Evolutionary conservation across 176 grass and related monocot genomes (phyloP), one percentile per base, ranked within the genome.

Genomic region (Avena atlantica): DNA sequence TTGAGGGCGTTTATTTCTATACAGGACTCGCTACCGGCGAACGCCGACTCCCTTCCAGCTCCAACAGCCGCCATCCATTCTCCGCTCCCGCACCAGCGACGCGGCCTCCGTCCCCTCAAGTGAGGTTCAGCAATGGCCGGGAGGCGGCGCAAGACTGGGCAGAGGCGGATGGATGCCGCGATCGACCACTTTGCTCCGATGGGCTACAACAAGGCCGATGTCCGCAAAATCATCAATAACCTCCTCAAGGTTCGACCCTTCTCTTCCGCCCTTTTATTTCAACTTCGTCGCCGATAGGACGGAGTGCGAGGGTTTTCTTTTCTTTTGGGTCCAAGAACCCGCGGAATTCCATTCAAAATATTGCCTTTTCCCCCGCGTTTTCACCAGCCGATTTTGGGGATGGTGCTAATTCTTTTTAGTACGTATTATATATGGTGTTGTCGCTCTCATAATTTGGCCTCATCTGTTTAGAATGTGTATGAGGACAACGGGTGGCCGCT

Each of bases 231-330:
- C 27, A 3, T 82, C 80, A 82, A 82, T 3, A 12, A 9, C 2
- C 79, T 82, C 45, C 24, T 81, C 69, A 20, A 81, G 79, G 79
- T 81, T 16, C 12, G 10, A 9, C 37, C 12, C 69, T 12, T 6
- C 19, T 21, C 40, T 12, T 13, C 23, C 62, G 1, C 75, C 31
- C 2, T 7, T 79, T 5, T 4, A n/a, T 10, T 9, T 13, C 12
- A 6, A 11, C 62, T 65, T 12, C 62, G 11, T 60, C 58, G 19
- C 58, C 20, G 20, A 21, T 9, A 60, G 58, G 20, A 21, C 2
- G 58, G 20, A 60, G n/a, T 21, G 58, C 58, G 20, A 59, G 7
- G 6, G 56, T 47, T 57, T 57, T 57, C 16, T 57, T 56, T 56
- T 19, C 16, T 57, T 56, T 56, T 19, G 50, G 50, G 50, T 16